Percentiles rank a stretch among this genome's conserved stretches.
Conservation (phyloP, 2,329 filamentous ascomycete genomes). For the Didymella pinodella region DNA sequence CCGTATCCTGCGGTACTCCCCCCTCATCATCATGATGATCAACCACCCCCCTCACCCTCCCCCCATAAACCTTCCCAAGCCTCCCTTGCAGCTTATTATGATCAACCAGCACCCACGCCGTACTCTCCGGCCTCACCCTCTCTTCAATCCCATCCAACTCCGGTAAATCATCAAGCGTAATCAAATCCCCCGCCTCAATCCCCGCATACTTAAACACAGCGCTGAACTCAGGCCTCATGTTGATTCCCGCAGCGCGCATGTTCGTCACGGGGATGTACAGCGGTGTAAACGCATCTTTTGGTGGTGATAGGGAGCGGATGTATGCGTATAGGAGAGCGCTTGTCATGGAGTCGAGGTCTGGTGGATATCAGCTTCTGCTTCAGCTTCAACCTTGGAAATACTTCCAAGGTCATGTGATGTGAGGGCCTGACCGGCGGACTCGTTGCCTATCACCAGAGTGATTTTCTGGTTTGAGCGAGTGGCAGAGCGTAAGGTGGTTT, state of each 20-base stretch:
- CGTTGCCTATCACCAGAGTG: conserved; percentile 62
- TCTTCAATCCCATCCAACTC: conserved; percentile 59
- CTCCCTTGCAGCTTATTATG: conserved; percentile 76
- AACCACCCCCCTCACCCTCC: conserved; percentile 54
- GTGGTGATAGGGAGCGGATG: conserved; percentile 67
- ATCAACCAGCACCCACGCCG: conserved; percentile 78
- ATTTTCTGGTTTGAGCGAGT: conserved; percentile 52
- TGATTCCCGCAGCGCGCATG: conserved; percentile 71
- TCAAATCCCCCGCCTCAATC: conserved; percentile 66
- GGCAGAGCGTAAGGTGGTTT: conserved; percentile 52
- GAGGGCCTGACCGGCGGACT: conserved; percentile 55
- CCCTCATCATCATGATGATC: conserved; percentile 83
- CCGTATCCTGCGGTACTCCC: conserved; percentile 57
- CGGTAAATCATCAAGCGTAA: conserved; percentile 69
- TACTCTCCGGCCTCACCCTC: conserved; percentile 61
- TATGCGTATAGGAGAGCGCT: conserved; percentile 78
- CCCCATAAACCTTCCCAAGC: conserved; percentile 14
- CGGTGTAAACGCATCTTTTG: conserved; percentile 53
- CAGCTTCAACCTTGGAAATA: background rate
- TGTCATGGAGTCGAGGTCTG: conserved; percentile 83
- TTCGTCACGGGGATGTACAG: conserved; percentile 78
- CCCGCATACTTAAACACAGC: conserved; percentile 69
- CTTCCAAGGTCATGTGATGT: background rate
- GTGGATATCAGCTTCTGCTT: conserved; percentile 1
- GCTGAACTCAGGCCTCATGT: conserved; percentile 75